Base-by-base conservation (phyloP, 208 protist genomes). In the Trypanosoma lewisi region DNA sequence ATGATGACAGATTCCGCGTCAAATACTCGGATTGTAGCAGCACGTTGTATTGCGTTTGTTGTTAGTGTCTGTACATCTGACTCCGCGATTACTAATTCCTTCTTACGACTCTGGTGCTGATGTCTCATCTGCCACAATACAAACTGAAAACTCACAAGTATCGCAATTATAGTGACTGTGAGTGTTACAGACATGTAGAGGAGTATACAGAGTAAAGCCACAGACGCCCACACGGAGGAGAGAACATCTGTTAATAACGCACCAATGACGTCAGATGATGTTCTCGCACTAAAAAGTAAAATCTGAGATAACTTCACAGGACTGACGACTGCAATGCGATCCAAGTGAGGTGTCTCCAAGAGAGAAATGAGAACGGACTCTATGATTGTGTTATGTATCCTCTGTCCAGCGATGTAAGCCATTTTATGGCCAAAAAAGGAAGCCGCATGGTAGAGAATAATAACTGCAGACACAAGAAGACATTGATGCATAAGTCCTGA, bases 1-100 rank as follows among this genome's bases (percentile, higher is more conserved):
- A 82, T 44, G 37, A 93, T 75, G 67, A 91, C 85, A 17, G 63
- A 53, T 19, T 65, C 71, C 41, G 82, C 82, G 16, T 70, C 9
- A 62, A 91, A 88, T 27, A 91, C 75, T 55, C 75, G 78, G 27
- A 94, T 58, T 2, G 83, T 94, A 45, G 80, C 76, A 50, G 70
- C 79, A 64, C 83, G 81, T 55, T 82, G 71, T 25, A 88, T 59
- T 3, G 80, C 78, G 61, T 94, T 94, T 28, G 73, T 74, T 11
- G 87, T 47, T 48, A 73, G 69, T 2, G 78, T 76, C 54, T 82
- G 74, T 39, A 84, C 67, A 45, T 69, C 52, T 14, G 77, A 54
- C 57, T 91, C 83, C 36, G 81, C 73, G 12, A 63, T 21, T 1
- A 77, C 68, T 25, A 88, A 68, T 17, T 23, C 53, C 25, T 41